These are phyloP conservation scores for Vitis hybrid DNA, from an alignment of 177 flowering plant genomes.

Conservation along the genomic window DNA sequence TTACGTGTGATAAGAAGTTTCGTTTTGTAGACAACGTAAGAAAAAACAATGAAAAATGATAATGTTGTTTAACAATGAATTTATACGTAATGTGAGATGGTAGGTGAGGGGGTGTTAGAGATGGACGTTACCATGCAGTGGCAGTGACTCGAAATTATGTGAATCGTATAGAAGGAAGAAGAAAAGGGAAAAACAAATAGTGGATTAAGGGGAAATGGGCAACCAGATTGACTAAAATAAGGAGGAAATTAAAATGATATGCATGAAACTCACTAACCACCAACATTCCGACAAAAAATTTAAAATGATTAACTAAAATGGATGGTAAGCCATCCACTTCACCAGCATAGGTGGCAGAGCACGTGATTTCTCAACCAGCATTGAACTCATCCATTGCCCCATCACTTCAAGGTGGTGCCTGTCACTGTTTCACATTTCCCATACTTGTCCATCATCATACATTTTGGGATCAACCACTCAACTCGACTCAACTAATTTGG, in stretches of 20 bases:
- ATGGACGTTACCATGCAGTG: no score
- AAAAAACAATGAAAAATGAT: no score
- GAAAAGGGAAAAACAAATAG: background rate
- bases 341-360: conserved; percentile 19
- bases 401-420: background rate
- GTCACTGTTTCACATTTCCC: background rate
- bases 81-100: no score
- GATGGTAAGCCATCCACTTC: conserved; percentile 42
- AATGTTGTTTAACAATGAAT: no score
- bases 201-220: background rate
- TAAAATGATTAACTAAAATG: conserved; percentile 3
- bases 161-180: background rate
- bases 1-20: no score
- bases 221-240: conserved; percentile 13
- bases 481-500: background rate
- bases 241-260: conserved; percentile 4
- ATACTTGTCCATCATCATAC: background rate
- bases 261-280: conserved; percentile 14
- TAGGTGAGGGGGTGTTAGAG: no score
- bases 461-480: background rate
- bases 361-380: conserved; percentile 28
- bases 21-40: no score
- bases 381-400: conserved; percentile 3
- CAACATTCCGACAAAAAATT: conserved; percentile 33
- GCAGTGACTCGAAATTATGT: no score